phyloP scores from a whole-genome alignment of 2,329 filamentous ascomycete genomes.

The Beauveria medogensis region DNA sequence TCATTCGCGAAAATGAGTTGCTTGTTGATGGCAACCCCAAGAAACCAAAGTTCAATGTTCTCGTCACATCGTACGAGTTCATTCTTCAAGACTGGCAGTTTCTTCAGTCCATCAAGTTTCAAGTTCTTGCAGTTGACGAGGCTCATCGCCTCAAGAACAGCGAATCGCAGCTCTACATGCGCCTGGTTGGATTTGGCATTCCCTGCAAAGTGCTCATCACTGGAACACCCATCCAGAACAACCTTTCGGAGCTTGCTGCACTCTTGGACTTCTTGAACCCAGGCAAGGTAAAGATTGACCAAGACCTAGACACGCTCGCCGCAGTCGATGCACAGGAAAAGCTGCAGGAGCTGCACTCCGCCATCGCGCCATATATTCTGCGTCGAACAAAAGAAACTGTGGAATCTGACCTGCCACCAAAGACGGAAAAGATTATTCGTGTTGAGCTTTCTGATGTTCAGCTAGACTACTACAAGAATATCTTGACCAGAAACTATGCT shows the following conservation, averaged over 20 bases:
- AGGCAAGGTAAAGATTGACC: slow-evolving; percentile 84
- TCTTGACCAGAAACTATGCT: slow-evolving; percentile 90
- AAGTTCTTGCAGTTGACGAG: slow-evolving; percentile 92
- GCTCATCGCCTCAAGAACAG: slow-evolving; percentile 94
- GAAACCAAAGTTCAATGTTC: slow-evolving; percentile 93
- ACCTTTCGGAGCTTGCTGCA: slow-evolving; percentile 82
- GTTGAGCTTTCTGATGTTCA: slow-evolving; percentile 96
- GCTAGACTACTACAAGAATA: slow-evolving; percentile 98
- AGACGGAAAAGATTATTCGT: slow-evolving; percentile 97
- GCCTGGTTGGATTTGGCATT: slow-evolving; percentile 75
- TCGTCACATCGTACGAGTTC: slow-evolving; percentile 96
- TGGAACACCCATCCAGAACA: slow-evolving; percentile 96
- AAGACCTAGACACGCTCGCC: slow-evolving; percentile 73
- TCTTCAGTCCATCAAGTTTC: slow-evolving; percentile 88
- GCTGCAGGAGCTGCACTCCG: slow-evolving; percentile 72
- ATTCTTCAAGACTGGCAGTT: slow-evolving; percentile 81
- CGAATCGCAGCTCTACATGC: slow-evolving; percentile 86
- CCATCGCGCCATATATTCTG: slow-evolving; percentile 89
- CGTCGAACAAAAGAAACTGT: slow-evolving; percentile 96
- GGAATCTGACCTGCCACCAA: slow-evolving; percentile 90
- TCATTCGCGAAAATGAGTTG: slow-evolving; percentile 85
- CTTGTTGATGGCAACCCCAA: slow-evolving; percentile 77
- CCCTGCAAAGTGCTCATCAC: slow-evolving; percentile 90
- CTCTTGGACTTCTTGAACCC: slow-evolving; percentile 95
- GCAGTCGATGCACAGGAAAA: slow-evolving; percentile 79